Conservation (phyloP, 2,329 filamentous ascomycete species). For the Epichloe typhina region DNA sequence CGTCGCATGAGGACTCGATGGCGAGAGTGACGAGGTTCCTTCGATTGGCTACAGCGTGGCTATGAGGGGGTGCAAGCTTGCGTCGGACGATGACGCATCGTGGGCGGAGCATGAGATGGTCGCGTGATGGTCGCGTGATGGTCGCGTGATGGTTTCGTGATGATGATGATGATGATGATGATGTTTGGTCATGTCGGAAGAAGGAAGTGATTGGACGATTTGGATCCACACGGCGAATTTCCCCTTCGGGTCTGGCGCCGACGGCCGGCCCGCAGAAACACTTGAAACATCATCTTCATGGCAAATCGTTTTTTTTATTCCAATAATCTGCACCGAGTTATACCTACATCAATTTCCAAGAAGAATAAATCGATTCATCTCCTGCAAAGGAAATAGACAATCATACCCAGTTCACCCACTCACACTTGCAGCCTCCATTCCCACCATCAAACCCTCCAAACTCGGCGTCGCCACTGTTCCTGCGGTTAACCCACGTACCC, state of each 20-base stretch:
- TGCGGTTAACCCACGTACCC: constrained; percentile 40
- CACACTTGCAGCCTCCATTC: constrained; percentile 47
- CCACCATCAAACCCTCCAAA: constrained; percentile 52
- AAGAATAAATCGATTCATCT: neutral
- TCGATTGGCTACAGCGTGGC: neutral
- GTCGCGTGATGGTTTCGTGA: neutral
- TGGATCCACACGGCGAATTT: neutral
- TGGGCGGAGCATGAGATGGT: constrained; percentile 3
- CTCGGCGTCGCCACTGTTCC: constrained; percentile 27
- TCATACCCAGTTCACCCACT: constrained; percentile 41
- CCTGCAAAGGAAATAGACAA: neutral
- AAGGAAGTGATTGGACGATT: no score
- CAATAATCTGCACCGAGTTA: neutral
- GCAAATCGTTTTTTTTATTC: neutral
- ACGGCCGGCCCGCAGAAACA: neutral
- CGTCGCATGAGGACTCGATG: constrained; percentile 82
- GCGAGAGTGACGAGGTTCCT: constrained; percentile 45
- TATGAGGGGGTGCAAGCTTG: neutral
- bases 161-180: neutral
- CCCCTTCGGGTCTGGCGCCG: neutral
- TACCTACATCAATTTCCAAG: neutral
- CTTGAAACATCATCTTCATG: no score
- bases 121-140: neutral
- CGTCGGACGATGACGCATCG: neutral
- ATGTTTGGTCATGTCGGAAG: neutral